Evolutionary conservation across 306 rosid species (phyloP).

Genomic region (Fragaria vesca): DNA sequence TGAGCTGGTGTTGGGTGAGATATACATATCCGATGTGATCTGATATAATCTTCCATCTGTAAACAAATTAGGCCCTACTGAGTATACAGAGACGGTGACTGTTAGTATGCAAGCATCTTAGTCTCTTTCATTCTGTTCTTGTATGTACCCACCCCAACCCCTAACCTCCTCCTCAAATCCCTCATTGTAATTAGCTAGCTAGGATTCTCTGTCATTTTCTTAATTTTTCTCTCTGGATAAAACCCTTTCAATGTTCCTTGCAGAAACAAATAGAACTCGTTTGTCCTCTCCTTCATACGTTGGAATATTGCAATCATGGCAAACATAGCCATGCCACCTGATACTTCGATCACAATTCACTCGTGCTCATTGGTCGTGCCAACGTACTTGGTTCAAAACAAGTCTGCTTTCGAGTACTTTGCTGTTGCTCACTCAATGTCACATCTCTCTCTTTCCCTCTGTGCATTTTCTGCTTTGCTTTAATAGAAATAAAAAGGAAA

Average conservation of each 20-base stretch:
- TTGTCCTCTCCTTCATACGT: neutral
- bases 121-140: conserved; percentile 16
- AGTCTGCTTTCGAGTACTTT: neutral
- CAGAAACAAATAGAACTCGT: neutral
- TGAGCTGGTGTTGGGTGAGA: neutral
- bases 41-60: neutral
- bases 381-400: neutral
- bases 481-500: neutral
- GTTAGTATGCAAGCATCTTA: conserved; percentile 9
- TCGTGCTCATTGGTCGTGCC: neutral
- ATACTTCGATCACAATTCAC: neutral
- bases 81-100: conserved; percentile 9
- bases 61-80: conserved; percentile 4
- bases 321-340: neutral
- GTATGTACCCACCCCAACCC: neutral
- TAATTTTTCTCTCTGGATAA: neutral
- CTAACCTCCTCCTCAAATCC: neutral
- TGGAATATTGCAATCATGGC: conserved; percentile 10
- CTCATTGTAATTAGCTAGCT: neutral
- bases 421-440: neutral
- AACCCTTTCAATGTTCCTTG: neutral
- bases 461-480: neutral
- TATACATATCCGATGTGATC: neutral
- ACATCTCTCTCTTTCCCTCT: conserved; percentile 10
- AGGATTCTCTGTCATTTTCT: neutral